These are phyloP conservation scores for Salix caprea DNA, from an alignment of 345 rosid genomes.

Conservation along the genomic window DNA sequence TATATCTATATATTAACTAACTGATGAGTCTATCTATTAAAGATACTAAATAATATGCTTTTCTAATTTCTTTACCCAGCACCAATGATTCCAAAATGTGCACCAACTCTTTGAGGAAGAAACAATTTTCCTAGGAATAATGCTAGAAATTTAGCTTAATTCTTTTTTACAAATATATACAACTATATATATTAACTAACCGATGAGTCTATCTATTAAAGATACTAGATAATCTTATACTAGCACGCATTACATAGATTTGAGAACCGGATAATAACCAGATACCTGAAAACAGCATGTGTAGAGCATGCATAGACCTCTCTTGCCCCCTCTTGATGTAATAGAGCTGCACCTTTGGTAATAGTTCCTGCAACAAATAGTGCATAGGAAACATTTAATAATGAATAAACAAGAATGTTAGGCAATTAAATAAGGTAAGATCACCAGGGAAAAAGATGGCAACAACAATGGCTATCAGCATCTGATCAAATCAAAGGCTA, in stretches of 20 bases:
- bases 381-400: conserved; percentile 10
- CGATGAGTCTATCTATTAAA: too few relatives aligned
- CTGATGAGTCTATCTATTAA: too few relatives aligned
- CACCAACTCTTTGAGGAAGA: not conserved
- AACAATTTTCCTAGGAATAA: too few relatives aligned
- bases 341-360: conserved; percentile 88
- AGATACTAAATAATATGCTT: not conserved
- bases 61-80: not conserved
- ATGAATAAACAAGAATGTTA: not conserved
- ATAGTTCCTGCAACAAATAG: conserved; percentile 60
- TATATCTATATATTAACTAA: too few relatives aligned
- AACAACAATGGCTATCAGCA: not conserved
- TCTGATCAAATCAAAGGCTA: not conserved
- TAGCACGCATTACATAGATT: not conserved
- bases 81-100: not conserved
- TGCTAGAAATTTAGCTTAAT: not conserved
- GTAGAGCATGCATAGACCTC: conserved; percentile 95
- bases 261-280: conserved; percentile 2
- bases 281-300: conserved; percentile 92
- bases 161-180: too few relatives aligned
- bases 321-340: conserved; percentile 96
- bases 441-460: too few relatives aligned
- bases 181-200: too few relatives aligned
- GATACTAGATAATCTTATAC: not conserved
- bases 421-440: not conserved